Conservation (phyloP, 2,329 filamentous ascomycete species). For the Tolypocladium capitatum region DNA sequence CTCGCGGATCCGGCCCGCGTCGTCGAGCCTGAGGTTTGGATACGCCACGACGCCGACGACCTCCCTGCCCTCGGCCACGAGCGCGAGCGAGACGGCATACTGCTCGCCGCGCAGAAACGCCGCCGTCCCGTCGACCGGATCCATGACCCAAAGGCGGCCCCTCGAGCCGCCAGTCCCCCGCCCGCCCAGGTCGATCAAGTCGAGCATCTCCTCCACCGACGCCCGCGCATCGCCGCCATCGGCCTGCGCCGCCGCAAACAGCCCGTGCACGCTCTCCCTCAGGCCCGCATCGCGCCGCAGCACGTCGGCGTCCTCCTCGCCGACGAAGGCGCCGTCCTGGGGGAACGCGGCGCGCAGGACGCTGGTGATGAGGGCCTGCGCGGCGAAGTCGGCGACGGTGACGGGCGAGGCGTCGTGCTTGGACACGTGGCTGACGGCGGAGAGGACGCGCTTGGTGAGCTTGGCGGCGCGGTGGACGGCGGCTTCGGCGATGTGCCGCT, state of each 20-base stretch:
- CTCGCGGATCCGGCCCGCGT: conserved; percentile 22
- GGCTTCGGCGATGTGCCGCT: conserved; percentile 22
- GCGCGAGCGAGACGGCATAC: conserved; percentile 46
- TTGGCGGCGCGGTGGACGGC: conserved; percentile 42
- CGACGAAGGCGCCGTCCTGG: conserved; percentile 38
- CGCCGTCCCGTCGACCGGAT: conserved; percentile 52
- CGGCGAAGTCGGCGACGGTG: conserved; percentile 50
- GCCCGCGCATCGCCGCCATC: conserved; percentile 3
- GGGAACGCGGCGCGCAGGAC: conserved; percentile 41
- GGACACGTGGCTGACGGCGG: conserved; percentile 33
- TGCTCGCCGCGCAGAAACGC: conserved; percentile 48
- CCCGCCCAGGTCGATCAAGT: conserved; percentile 46
- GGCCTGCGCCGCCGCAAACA: conserved; percentile 24
- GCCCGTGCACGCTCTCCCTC: conserved; percentile 39
- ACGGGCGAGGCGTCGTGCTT: conserved; percentile 48
- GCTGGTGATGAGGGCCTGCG: conserved; percentile 47
- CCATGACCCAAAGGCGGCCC: conserved; percentile 45
- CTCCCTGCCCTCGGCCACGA: conserved; percentile 44
- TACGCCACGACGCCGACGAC: conserved; percentile 46
- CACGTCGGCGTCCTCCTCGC: conserved; percentile 44
- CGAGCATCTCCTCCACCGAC: conserved; percentile 41
- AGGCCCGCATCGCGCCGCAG: conserved; percentile 35
- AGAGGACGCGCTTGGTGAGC: conserved; percentile 36
- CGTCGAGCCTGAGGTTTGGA: conserved; percentile 36
- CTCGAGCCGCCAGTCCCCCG: conserved; percentile 20